Base-by-base conservation (phyloP, 805 yeast genomes). In the Yarrowia sp. region DNA sequence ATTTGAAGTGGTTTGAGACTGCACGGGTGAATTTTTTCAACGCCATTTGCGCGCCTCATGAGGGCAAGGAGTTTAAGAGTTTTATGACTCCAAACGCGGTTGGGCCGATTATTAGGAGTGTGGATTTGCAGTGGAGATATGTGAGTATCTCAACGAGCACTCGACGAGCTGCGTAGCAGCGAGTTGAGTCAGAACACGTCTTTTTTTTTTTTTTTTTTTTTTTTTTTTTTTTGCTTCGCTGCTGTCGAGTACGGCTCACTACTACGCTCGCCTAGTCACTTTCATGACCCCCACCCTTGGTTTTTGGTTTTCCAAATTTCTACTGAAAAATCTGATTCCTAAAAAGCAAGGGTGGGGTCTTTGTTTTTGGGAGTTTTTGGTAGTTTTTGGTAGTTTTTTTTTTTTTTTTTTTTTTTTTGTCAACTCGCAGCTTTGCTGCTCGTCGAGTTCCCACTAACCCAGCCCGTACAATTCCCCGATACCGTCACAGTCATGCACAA, bases 1-100 rank as follows among this genome's bases (percentile, higher is more conserved):
- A 74, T 53, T 67, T 74, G 38, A 72, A 72, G 42, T 74, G 75
- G 73, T 74, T 74, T 58, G 77, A 74, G 58, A 62, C 72, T 1
- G 74, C 75, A 1, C 67, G 76, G 28, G 73, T 73, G 47, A 72
- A 74, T 55, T 58, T 64, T 65, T 69, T 71, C 51, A 33, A 45
- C n/a, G 55, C 48, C 10, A 36, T 68, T 17, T 68, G 67, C 8
- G 33, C 57, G 10, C 35, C 64, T 18, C 61, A 60, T 28, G 67
- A 68, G 9, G 53, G 55, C 11, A 39, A 62, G 6, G 70, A 67
- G 14, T 67, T 68, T 15, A 50, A 60, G 13, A 31, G 41, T 5
- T 71, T 73, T 63, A 67, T 72, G 68, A 43, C 67, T 7, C 68
- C 67, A 3, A 45, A 28, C 4, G 73, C 69, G 1, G 69, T 72